Conservation (phyloP, 345 rosid species). For the Corymbia maculata region DNA sequence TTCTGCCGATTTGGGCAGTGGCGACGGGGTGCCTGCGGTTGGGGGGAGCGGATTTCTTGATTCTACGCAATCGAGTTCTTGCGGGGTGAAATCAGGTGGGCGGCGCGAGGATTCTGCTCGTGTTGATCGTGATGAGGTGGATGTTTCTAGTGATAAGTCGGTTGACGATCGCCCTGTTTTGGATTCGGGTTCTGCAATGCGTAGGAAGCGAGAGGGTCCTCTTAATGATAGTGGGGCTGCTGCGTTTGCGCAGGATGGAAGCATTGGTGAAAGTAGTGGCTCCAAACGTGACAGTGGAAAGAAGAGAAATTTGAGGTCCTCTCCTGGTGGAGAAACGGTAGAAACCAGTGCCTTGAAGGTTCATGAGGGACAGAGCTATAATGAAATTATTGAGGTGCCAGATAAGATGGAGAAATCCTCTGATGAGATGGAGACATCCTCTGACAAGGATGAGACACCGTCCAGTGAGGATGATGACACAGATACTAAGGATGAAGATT, state of each 20-base stretch:
- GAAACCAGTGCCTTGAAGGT: background rate
- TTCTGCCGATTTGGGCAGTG: background rate
- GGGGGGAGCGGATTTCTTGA: background rate
- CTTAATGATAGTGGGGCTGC: background rate
- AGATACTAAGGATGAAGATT: slow-evolving; percentile 6
- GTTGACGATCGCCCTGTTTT: background rate
- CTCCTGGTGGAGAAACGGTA: background rate
- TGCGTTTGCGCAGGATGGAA: background rate
- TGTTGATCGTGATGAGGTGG: background rate
- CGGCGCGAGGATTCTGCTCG: background rate
- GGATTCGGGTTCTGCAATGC: background rate
- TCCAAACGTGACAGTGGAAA: background rate
- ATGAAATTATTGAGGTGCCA: background rate
- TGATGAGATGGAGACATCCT: background rate
- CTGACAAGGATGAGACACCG: background rate
- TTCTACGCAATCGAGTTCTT: background rate
- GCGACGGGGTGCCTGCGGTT: background rate
- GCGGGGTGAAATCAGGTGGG: background rate
- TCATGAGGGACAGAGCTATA: background rate
- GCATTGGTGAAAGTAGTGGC: background rate
- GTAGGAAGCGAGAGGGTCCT: background rate
- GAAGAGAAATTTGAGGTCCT: background rate
- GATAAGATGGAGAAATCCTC: background rate
- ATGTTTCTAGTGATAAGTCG: background rate
- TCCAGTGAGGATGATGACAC: slow-evolving; percentile 4